These are phyloP conservation scores for Lumnitzera littorea DNA, from an alignment of 345 rosid genomes.

Conservation along the genomic window DNA sequence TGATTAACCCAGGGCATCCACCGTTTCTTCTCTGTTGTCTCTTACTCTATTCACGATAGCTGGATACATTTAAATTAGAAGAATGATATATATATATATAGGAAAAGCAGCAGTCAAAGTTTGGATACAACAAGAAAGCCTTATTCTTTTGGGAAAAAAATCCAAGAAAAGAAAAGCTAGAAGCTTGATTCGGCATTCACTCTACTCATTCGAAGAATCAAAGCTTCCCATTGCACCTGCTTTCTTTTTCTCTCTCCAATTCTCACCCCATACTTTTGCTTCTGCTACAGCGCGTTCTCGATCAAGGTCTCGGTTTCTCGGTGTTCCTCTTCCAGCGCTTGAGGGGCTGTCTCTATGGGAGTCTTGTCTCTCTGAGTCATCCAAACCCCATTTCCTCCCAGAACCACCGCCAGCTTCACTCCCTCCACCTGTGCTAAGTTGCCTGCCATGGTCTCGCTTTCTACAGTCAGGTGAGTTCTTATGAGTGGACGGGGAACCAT, in stretches of 20 bases:
- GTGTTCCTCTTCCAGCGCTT: conserved; percentile 46
- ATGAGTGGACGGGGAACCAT: conserved; percentile 65
- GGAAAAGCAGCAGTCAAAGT: too few species aligned
- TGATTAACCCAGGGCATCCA: too few species aligned
- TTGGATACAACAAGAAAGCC: conserved; percentile 7
- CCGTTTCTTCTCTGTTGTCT: too few species aligned
- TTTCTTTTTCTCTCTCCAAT: conserved; percentile 85
- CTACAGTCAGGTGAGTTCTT: conserved; percentile 88
- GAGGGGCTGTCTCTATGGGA: conserved; percentile 72
- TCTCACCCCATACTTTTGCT: conserved; percentile 99
- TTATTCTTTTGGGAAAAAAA: conserved; percentile 3
- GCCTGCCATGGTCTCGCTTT: conserved; percentile 54
- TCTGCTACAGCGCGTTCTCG: conserved; percentile 96
- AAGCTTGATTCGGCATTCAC: neutral
- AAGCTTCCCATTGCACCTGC: conserved; percentile 65
- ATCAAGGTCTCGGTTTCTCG: conserved; percentile 77
- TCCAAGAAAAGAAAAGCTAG: neutral
- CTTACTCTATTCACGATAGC: neutral
- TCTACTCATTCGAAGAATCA: conserved; percentile 64
- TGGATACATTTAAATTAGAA: conserved; percentile 1
- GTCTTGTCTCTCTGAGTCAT: conserved; percentile 55
- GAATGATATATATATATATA: conserved; percentile 1
- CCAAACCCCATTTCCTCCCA: conserved; percentile 70
- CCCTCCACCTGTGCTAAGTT: conserved; percentile 39
- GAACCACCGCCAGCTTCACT: conserved; percentile 71